Percentiles rank a stretch among this genome's conserved stretches.
Conservation (phyloP, 148 eudicot species). For the Arctostaphylos glauca region DNA sequence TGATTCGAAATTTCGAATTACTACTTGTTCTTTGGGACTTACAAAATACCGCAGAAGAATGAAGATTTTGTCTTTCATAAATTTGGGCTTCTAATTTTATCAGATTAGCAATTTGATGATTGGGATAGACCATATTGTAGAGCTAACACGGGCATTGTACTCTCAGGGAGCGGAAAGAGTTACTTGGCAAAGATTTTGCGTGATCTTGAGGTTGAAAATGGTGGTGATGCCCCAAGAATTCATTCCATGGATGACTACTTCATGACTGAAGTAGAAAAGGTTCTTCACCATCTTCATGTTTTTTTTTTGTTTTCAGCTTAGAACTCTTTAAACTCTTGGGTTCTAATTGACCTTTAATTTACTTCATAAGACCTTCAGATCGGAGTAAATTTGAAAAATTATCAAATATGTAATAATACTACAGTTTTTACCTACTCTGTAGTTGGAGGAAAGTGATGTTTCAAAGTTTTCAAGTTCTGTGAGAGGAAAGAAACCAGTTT, state of each 20-base stretch:
- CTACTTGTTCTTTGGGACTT: background rate
- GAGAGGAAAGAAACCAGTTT: constrained; percentile 63
- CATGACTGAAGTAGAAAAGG: constrained; percentile 99
- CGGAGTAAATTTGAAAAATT: background rate
- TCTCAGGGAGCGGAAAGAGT: constrained; percentile 96
- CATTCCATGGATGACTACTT: constrained; percentile 99
- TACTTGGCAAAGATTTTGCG: constrained; percentile 91
- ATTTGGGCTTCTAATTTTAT: constrained; percentile 5
- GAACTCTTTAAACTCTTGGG: background rate
- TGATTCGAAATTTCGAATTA: background rate
- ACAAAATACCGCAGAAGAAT: background rate
- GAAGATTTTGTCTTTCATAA: background rate
- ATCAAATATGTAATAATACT: background rate
- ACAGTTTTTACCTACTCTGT: constrained; percentile 20
- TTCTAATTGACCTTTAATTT: background rate
- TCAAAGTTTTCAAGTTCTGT: constrained; percentile 51
- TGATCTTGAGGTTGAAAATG: constrained; percentile 92
- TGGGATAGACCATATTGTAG: background rate
- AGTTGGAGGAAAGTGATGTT: constrained; percentile 74
- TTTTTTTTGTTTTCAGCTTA: background rate
- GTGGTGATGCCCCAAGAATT: constrained; percentile 89
- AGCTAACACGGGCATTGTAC: background rate
- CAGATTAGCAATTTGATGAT: background rate
- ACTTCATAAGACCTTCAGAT: background rate
- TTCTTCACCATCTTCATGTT: constrained; percentile 19